Conservation (phyloP, 129 eudicot species). For the Cynara cardunculus region DNA sequence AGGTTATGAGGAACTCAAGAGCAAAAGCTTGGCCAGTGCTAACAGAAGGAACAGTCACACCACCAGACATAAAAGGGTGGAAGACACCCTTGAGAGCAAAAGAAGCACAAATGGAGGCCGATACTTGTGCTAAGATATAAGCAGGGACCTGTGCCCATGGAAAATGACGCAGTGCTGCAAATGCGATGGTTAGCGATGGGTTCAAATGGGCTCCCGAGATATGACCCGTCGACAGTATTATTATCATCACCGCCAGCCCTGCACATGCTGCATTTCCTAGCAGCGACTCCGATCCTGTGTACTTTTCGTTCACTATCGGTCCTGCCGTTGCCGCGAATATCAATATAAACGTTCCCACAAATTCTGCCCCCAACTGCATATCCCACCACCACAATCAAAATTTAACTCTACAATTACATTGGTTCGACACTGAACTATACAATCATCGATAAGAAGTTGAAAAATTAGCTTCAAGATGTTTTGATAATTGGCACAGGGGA, state of each 20-base stretch:
- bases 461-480: background rate
- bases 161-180: conserved; percentile 74
- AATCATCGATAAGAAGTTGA: background rate
- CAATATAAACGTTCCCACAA: conserved; percentile 83
- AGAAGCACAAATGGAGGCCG: conserved; percentile 80
- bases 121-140: conserved; percentile 70
- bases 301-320: conserved; percentile 77
- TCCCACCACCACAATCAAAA: background rate
- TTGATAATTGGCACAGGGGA: background rate
- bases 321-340: conserved; percentile 90
- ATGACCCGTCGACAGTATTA: conserved; percentile 77
- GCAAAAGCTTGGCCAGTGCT: conserved; percentile 71
- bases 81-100: conserved; percentile 77
- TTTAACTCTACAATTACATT: background rate
- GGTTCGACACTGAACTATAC: background rate
- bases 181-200: conserved; percentile 83
- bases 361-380: conserved; percentile 80
- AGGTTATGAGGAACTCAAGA: conserved; percentile 78
- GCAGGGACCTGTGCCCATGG: conserved; percentile 92
- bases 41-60: conserved; percentile 80
- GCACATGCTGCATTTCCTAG: conserved; percentile 90
- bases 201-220: conserved; percentile 91
- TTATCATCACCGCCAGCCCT: conserved; percentile 80
- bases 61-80: conserved; percentile 84
- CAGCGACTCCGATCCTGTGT: conserved; percentile 54